These are phyloP conservation scores for Funneliformis mosseae DNA, from an alignment of 192 early-diverging fungal genomes.

Conservation along the genomic window DNA sequence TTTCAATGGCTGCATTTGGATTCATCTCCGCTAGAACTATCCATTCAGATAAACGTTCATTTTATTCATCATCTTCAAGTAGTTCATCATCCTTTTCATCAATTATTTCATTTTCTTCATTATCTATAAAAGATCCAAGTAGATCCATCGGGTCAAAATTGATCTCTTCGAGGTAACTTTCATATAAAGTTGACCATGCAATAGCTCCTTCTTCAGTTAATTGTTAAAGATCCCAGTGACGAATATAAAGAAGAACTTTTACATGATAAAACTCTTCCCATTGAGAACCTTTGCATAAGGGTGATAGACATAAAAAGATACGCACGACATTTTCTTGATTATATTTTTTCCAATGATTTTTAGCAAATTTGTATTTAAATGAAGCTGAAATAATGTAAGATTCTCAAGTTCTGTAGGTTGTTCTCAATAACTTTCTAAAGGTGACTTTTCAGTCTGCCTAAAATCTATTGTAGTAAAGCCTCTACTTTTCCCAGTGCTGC, in stretches of 20 bases:
- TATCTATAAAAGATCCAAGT: background rate
- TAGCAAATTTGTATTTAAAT: slow-evolving; percentile 13
- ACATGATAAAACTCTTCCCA: slow-evolving; percentile 8
- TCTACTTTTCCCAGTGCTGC: background rate
- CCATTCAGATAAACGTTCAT: background rate
- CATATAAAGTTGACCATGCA: background rate
- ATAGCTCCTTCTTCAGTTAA: no score
- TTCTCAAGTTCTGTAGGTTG: slow-evolving; percentile 15
- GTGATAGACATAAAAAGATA: background rate
- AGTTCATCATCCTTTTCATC: background rate
- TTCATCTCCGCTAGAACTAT: background rate
- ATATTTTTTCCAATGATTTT: slow-evolving; percentile 4
- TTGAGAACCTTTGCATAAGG: background rate
- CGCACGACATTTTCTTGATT: background rate
- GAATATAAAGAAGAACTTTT: slow-evolving; percentile 17
- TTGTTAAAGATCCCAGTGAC: background rate
- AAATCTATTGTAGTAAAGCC: background rate
- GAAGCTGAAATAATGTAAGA: slow-evolving; percentile 11
- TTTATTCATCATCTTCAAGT: background rate
- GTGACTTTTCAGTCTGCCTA: background rate
- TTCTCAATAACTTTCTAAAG: background rate
- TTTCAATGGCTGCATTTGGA: background rate
- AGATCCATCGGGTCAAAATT: background rate
- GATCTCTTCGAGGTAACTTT: background rate
- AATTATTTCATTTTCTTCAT: background rate